phyloP scores from a whole-genome alignment of 345 rosid genomes.

The Leavenworthia alabamica region DNA sequence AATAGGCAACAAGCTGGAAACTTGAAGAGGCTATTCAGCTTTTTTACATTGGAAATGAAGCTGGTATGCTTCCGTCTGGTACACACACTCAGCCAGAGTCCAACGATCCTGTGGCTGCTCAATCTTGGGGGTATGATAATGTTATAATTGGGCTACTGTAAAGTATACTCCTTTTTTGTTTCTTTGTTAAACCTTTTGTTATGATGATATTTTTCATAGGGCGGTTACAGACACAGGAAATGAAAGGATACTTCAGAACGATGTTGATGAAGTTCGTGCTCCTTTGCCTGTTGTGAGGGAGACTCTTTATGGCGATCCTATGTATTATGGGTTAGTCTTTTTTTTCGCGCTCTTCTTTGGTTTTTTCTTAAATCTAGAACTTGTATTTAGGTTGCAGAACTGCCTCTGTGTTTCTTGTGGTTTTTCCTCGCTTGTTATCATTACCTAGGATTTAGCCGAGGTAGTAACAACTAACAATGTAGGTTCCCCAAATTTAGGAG shows the following conservation, averaged over 20 bases:
- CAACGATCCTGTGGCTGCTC: constrained; percentile 28
- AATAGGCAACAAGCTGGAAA: constrained; percentile 94
- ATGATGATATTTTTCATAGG: constrained; percentile 35
- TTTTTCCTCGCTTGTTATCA: neutral
- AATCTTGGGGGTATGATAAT: constrained; percentile 39
- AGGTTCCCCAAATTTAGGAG: neutral
- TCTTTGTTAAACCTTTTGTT: constrained; percentile 3
- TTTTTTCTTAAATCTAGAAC: neutral
- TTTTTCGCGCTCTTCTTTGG: neutral
- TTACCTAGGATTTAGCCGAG: neutral
- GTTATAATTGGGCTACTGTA: neutral
- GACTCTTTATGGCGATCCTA: constrained; percentile 77
- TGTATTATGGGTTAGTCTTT: constrained; percentile 51
- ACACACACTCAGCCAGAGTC: constrained; percentile 38
- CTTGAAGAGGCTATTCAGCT: constrained; percentile 95
- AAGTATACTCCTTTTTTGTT: neutral
- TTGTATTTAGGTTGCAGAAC: neutral
- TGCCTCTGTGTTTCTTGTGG: neutral
- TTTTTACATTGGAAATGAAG: constrained; percentile 81
- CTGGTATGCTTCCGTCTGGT: constrained; percentile 35
- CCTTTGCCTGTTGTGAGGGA: constrained; percentile 95
- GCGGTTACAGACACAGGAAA: constrained; percentile 31
- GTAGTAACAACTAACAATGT: neutral
- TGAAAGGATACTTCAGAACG: constrained; percentile 36
- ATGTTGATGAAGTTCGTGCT: constrained; percentile 75